Evolutionary conservation across 2,329 filamentous ascomycete species (phyloP), one percentile per base, ranked within the genome.

Genomic region (Cordyceps cateniannulata): DNA sequence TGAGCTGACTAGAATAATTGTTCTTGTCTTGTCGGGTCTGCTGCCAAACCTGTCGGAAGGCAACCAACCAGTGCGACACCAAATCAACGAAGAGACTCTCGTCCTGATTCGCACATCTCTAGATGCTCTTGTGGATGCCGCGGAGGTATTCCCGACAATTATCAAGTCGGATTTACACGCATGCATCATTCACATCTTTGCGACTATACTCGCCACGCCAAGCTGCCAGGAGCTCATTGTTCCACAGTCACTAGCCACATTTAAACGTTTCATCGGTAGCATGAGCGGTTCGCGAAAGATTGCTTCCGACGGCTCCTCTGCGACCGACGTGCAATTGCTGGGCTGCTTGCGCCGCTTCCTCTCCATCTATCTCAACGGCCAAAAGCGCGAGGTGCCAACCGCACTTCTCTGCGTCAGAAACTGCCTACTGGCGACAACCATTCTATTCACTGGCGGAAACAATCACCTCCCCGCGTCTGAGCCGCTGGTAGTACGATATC

Each of bases 91-190:
- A 67, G 93, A 98, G 72, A 90, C 91, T 1, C 83, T 96, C 20
- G 79, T 88, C 2, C 84, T 99, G 3, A 85, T 97, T 54, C 86
- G 87, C 25, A 86, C 89, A 2, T 88, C 91, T 0, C 81, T 99
- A 1, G 89, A 93, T 62, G 91, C 95, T 1, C 84, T 99, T 1
- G 95, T 98, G 3, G 91, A 98, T 69, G 93, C 95, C 1, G 93
- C 95, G 7, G 91, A 96, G 63, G 92, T 98, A 18, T 99, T 99
- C 75, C 96, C 96, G 0, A 86, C 90, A 2, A 93, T 99, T 68
- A 99, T 99, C 78, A 95, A 95, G 71, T 93, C 92, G 10, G 95
- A 99, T 72, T 81, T 99, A 7, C 92, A 98, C 70, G 93, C 95
- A 44, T 98, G 93, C 69, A 96, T 98, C 66, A 84, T 99, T 54